Conservation (phyloP, 805 yeast genomes). For the Candida nitratophila region DNA sequence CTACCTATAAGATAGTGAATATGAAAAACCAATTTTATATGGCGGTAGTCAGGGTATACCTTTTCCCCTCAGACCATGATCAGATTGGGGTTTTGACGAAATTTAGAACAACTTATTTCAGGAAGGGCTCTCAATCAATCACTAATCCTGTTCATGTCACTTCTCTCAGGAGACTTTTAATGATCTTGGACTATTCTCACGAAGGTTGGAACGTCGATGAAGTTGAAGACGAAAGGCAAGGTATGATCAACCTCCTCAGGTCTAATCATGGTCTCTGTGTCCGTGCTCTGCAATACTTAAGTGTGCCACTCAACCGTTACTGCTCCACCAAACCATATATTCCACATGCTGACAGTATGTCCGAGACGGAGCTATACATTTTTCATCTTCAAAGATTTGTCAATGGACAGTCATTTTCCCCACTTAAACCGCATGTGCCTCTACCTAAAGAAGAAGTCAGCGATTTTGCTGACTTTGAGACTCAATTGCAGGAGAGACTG, state of each 20-base stretch:
- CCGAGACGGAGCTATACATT: constrained; percentile 6
- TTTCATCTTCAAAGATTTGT: constrained; percentile 32
- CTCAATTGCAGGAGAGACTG: constrained; percentile 15
- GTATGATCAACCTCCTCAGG: not conserved
- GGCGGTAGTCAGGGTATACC: constrained; percentile 37
- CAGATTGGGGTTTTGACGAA: constrained; percentile 26
- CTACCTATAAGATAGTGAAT: constrained; percentile 33
- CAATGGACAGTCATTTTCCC: constrained; percentile 8
- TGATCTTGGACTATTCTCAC: constrained; percentile 34
- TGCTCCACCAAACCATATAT: not conserved
- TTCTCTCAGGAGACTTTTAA: constrained; percentile 30
- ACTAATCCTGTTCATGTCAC: not conserved
- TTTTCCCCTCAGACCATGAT: constrained; percentile 37
- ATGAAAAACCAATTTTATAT: constrained; percentile 9
- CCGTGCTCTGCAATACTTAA: constrained; percentile 1
- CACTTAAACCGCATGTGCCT: too few species aligned
- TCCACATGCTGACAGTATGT: not conserved
- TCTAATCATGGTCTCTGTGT: not conserved
- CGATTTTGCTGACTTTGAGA: too few species aligned
- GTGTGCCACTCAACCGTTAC: not conserved
- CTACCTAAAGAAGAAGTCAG: too few species aligned
- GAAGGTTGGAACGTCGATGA: constrained; percentile 29
- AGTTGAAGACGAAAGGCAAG: not conserved
- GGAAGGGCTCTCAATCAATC: not conserved
- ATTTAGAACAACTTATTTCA: constrained; percentile 23